These are phyloP conservation scores for Phytophthora pisi DNA, from an alignment of 352 stramenopile genomes.

Conservation along the genomic window DNA sequence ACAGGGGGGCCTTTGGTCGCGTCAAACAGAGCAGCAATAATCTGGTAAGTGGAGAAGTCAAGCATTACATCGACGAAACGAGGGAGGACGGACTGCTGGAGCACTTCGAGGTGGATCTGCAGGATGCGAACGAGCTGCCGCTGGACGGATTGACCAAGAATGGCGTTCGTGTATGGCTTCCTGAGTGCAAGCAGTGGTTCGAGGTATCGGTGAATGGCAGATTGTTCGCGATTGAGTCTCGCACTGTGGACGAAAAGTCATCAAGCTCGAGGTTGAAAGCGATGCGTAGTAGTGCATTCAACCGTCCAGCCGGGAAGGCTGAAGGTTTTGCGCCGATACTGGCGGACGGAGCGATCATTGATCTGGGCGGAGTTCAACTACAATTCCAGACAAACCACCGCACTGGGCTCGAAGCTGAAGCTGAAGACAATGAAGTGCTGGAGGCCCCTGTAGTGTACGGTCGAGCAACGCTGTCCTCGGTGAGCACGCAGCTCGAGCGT, in stretches of 20 bases:
- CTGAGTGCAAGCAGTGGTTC: conserved; percentile 74
- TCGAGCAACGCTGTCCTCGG: conserved; percentile 45
- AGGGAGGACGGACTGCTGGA: conserved; percentile 38
- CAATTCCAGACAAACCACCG: conserved; percentile 67
- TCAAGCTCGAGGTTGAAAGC: conserved; percentile 13
- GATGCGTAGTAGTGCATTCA: conserved; percentile 61
- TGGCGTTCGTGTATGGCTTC: conserved; percentile 78
- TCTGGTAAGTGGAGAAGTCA: neutral
- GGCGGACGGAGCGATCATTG: conserved; percentile 75
- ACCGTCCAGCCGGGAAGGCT: conserved; percentile 52
- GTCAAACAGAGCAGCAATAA: conserved; percentile 13
- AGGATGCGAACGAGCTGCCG: conserved; percentile 44
- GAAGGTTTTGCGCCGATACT: conserved; percentile 53
- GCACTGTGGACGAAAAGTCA: conserved; percentile 20
- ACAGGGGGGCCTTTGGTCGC: conserved; percentile 7
- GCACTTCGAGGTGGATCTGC: conserved; percentile 51
- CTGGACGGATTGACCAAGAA: conserved; percentile 86
- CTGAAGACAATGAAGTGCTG: conserved; percentile 28
- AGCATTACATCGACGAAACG: conserved; percentile 31
- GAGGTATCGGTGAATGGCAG: conserved; percentile 84
- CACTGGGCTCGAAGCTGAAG: conserved; percentile 30
- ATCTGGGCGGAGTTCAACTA: conserved; percentile 77
- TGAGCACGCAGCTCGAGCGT: conserved; percentile 67
- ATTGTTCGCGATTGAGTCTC: conserved; percentile 69
- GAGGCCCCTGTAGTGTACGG: conserved; percentile 41